Base-by-base conservation (phyloP, 2,329 filamentous ascomycete species). In the Penicillium sp. region DNA sequence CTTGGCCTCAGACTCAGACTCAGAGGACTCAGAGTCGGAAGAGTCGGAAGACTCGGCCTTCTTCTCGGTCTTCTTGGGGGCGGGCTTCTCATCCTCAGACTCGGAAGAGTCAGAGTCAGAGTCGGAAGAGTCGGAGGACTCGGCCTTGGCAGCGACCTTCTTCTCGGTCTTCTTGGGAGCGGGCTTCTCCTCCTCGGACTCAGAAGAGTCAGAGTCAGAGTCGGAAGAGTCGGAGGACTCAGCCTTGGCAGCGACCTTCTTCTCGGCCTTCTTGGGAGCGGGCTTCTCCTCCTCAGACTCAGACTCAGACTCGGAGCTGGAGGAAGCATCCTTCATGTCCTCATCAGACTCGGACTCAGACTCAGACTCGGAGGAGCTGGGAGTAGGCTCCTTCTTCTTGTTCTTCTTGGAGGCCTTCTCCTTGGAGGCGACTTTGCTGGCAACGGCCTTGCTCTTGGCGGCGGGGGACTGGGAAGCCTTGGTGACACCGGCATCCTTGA, bases 401-500 rank as follows among this genome's bases (percentile, higher is more conserved):
- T 63, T 72, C 65, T 76, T 73, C 65, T 74, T 70, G 54, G 65
- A 72, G 39, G 51, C 59, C 71, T 78, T 78, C 52, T 72, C 72
- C 68, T 78, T 78, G 49, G 67, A 55, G 52, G 69, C 72, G 31
- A 75, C 65, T 60, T 76, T 72, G 59, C 71, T 72, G 59, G 76
- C 76, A 53, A 78, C 66, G 57, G 74, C 70, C 70, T 78, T 79
- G 72, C 74, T 75, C 75, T 79, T 78, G 53, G 71, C 63, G 67
- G 78, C 78, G 34, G 72, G 69, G 56, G 71, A 74, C 68, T 78
- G 69, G 52, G 77, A 70, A 43, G 75, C 64, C 72, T 80, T 81
- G 63, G 72, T 71, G 55, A 80, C 73, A 60, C 72, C 76, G 58
- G 72, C 71, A 62, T 75, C 72, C 72, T 80, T 80, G 67, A 79